Base-by-base conservation (phyloP, 495 filamentous ascomycete species). In the Penicillium simplicissimum region DNA sequence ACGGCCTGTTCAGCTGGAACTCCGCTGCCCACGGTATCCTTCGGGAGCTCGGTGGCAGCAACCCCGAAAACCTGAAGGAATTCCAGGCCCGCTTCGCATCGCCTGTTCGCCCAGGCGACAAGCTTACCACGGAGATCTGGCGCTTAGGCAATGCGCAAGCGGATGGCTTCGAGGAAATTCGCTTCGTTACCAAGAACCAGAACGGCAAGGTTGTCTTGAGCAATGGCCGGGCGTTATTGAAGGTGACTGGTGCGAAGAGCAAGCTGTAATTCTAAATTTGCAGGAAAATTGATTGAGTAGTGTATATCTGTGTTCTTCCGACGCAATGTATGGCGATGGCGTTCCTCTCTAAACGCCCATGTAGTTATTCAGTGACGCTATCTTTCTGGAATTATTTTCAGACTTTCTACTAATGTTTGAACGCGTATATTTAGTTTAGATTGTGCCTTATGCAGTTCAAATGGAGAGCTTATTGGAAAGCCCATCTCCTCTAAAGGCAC, bases 1-100 rank as follows among this genome's bases (percentile, higher is more conserved):
- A 96, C 75, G 92, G 92, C 31, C 78, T 96, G 31, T 96, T 85
- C 74, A 90, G 86, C 59, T 96, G 89, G 87, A 96, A 96, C 74
- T 81, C 85, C 52, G 81, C 90, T 1, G 84, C 83, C n/a, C 92
- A 95, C 67, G 88, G 79, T n/a, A 72, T 96, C 49, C 77, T 96
- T 34, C 79, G 88, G 67, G 77, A 80, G 52, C 75, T 96, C 10
- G 91, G 92, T 28, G 88, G 82, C 6, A 90, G 88, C 69, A 81
- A 97, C 71, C 87, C 91, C 1, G 81, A 80, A 40, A 94, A 93
- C 62, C 79, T 97, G 56, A 88, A 84, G 73, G 89, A 92, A 73
- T 96, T 92, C 79, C 90, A 95, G 79, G 91, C 92, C 21, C 80
- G 92, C 8, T 97, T 96, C 73, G 91, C 92, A 9, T 87, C 84